Base-by-base conservation (phyloP, 2,329 filamentous ascomycete species). In the Talaromyces funiculosus region DNA sequence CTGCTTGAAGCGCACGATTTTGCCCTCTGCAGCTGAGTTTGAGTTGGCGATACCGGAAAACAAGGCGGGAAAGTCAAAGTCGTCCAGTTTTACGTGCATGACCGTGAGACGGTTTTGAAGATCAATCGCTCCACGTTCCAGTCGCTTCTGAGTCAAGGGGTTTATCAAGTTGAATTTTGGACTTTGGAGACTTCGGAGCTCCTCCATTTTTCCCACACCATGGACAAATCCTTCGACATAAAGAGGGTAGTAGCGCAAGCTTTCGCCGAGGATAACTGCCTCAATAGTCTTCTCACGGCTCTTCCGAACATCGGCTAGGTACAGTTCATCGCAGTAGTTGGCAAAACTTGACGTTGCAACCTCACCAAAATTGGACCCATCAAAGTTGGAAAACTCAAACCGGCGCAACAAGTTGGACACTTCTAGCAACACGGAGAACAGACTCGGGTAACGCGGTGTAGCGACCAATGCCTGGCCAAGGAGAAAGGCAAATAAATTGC, bases 141-240 rank as follows among this genome's bases (percentile, higher is more conserved):
- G 79, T n/a, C 90, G 85, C 66, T 90, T 89, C 49, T 86, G 84
- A 0, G 92, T 96, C 63, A 84, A 82, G 0, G 79, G 74, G 1
- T 87, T 90, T 43, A 97, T 84, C 67, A 89, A 80, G 26, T 82
- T 78, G 72, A 86, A 92, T 53, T 94, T 84, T 0, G 86, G 84
- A 54, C 85, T 86, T 45, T 86, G 83, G 51, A 92, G 76, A 59
- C 86, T 82, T 62, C 92, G 85, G 33, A 91, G 82, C 20, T 90
- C 84, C 62, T 93, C 81, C 64, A 83, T 90, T 74, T 94, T 95
- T 54, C 93, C 94, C 9, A 90, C 91, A 0, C 88, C 91, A 73
- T 97, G 94, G 4, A 92, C 86, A 69, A 97, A 97, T 0, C 90
- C 91, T 73, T 97, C 92, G 61, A 90, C 90, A 75, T 96, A 97